Evolutionary conservation across 2,329 filamentous ascomycete genomes (phyloP).

Genomic region (Colletotrichum nymphaeae): DNA sequence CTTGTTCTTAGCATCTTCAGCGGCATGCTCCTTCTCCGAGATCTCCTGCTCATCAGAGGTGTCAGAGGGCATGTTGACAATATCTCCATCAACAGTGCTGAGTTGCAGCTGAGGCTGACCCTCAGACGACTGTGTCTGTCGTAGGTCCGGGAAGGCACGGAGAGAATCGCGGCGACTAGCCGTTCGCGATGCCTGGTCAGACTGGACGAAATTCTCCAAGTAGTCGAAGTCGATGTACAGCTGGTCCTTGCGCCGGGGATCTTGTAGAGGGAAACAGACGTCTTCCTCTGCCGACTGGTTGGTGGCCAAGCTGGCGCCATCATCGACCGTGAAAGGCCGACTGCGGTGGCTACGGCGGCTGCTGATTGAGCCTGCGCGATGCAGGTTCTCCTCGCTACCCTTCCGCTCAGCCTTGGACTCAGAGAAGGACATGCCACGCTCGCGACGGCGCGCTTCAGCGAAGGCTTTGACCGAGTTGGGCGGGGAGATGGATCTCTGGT

Average conservation of each 20-base stretch:
- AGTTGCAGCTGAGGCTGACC: slow-evolving; percentile 48
- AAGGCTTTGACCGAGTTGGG: slow-evolving; percentile 99
- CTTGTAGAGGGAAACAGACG: slow-evolving; percentile 86
- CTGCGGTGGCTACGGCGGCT: slow-evolving; percentile 71
- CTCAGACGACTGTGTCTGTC: slow-evolving; percentile 49
- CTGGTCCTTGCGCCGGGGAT: slow-evolving; percentile 75
- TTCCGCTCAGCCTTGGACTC: slow-evolving; percentile 52
- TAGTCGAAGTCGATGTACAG: slow-evolving; percentile 93
- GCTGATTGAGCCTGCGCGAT: slow-evolving; percentile 77
- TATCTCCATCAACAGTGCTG: slow-evolving; percentile 66
- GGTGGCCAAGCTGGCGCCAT: slow-evolving; percentile 70
- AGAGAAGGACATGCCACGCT: slow-evolving; percentile 74
- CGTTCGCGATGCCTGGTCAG: slow-evolving; percentile 61
- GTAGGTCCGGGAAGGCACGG: slow-evolving; percentile 71
- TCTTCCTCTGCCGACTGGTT: slow-evolving; percentile 85
- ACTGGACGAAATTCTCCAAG: slow-evolving; percentile 88
- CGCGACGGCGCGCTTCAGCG: slow-evolving; percentile 87
- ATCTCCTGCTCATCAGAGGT: slow-evolving; percentile 49
- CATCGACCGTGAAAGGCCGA: slow-evolving; percentile 70
- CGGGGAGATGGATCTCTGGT: slow-evolving; percentile 81
- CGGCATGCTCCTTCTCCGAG: slow-evolving; percentile 59
- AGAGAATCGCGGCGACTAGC: slow-evolving; percentile 62
- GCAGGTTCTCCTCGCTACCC: slow-evolving; percentile 65
- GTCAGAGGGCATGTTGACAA: slow-evolving; percentile 64
- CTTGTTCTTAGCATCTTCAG: slow-evolving; percentile 50